These are phyloP conservation scores for Stephania japonica DNA, from an alignment of 164 flowering plant genomes.

Conservation along the genomic window DNA sequence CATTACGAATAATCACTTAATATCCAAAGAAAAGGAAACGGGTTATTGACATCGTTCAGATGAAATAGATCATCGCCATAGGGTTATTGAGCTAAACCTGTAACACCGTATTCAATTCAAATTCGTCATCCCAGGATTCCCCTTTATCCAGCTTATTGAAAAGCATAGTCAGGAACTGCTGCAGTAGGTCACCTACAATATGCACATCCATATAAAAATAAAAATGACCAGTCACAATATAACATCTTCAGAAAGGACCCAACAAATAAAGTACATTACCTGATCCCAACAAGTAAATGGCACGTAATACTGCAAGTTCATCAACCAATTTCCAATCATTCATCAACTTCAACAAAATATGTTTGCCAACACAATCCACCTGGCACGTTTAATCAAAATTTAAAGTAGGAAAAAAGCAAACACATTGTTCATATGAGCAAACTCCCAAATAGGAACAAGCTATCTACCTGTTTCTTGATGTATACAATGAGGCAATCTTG, in stretches of 20 bases:
- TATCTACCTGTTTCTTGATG: conserved; percentile 74
- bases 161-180: conserved; percentile 76
- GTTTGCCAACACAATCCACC: conserved; percentile 84
- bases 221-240: background rate
- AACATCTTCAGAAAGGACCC: background rate
- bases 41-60: background rate
- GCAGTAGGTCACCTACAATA: conserved; percentile 83
- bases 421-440: background rate
- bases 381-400: conserved; percentile 21
- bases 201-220: background rate
- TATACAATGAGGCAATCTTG: conserved; percentile 79
- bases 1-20: conserved; percentile 12
- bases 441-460: background rate
- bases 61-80: background rate
- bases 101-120: conserved; percentile 81
- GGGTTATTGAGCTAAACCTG: conserved; percentile 49
- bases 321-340: conserved; percentile 94
- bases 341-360: conserved; percentile 74
- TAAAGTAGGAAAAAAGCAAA: conserved; percentile 4
- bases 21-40: background rate
- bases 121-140: conserved; percentile 88
- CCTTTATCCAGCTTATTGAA: conserved; percentile 83
- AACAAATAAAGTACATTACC: conserved; percentile 34
- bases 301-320: conserved; percentile 84
- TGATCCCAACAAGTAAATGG: conserved; percentile 89